Conservation (phyloP, 805 yeast genomes). For the Pichia kluyveri region DNA sequence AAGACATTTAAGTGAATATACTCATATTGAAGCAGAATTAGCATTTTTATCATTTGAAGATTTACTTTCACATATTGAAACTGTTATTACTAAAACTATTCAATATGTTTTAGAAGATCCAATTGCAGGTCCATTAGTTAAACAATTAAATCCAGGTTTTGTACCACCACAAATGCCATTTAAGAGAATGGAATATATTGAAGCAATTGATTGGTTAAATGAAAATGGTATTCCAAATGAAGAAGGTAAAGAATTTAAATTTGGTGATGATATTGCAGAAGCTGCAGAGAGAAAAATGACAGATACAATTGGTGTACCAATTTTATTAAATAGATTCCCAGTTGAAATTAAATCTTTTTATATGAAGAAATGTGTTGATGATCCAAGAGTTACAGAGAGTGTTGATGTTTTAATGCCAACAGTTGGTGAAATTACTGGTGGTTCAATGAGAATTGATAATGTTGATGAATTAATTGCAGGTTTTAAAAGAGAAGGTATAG, state of each 20-base stretch:
- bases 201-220: conserved; percentile 93
- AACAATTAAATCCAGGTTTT: conserved; percentile 89
- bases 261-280: conserved; percentile 99
- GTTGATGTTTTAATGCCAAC: conserved; percentile 98
- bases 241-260: conserved; percentile 85
- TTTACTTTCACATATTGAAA: conserved; percentile 76
- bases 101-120: conserved; percentile 82
- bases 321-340: conserved; percentile 89
- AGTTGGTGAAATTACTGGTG: conserved; percentile 98
- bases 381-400: conserved; percentile 91
- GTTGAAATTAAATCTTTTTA: conserved; percentile 95
- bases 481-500: conserved; percentile 86
- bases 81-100: conserved; percentile 57
- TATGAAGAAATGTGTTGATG: conserved; percentile 89
- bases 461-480: conserved; percentile 81
- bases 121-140: conserved; percentile 79
- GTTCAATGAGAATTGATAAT: conserved; percentile 92
- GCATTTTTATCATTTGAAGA: conserved; percentile 85
- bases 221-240: conserved; percentile 92
- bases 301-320: conserved; percentile 87
- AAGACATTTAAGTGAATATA: conserved; percentile 94
- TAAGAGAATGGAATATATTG: conserved; percentile 81
- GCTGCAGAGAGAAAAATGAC: conserved; percentile 99
- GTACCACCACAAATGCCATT: conserved; percentile 78
- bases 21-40: conserved; percentile 94